phyloP scores from a whole-genome alignment of 2,329 filamentous ascomycete species.

The Xylariaceae sp. region DNA sequence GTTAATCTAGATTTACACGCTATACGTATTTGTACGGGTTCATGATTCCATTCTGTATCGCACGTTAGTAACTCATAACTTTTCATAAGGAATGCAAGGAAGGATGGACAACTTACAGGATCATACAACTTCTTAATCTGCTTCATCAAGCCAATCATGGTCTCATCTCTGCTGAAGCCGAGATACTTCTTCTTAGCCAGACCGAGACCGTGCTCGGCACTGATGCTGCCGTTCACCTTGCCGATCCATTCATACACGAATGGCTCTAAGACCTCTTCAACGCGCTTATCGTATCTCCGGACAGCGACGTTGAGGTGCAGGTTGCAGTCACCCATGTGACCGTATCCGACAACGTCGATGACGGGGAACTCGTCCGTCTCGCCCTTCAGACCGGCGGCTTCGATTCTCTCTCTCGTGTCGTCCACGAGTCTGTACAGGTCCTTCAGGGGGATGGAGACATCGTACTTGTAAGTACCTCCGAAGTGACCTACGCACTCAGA shows the following conservation, averaged over 20 bases:
- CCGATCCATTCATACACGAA: constrained; percentile 98
- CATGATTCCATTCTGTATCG: constrained; percentile 90
- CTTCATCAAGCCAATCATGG: constrained; percentile 86
- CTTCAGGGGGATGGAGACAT: constrained; percentile 84
- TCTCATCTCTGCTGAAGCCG: constrained; percentile 83
- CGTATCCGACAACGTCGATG: constrained; percentile 88
- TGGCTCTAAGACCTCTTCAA: constrained; percentile 84
- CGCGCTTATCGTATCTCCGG: constrained; percentile 74
- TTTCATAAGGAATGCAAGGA: too few relatives aligned
- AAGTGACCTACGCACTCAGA: constrained; percentile 83
- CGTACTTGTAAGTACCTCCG: constrained; percentile 97
- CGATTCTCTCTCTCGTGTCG: constrained; percentile 69
- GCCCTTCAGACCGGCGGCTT: constrained; percentile 69
- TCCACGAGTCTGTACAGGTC: constrained; percentile 88
- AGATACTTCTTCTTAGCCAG: constrained; percentile 95
- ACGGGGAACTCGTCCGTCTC: constrained; percentile 72
- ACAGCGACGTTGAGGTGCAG: constrained; percentile 88
- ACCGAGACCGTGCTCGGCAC: constrained; percentile 90
- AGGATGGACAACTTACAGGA: constrained; percentile 58
- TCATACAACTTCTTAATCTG: constrained; percentile 93
- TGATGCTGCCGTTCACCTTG: constrained; percentile 84
- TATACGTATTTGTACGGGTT: constrained; percentile 97
- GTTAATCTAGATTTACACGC: neutral
- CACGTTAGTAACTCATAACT: constrained; percentile 14
- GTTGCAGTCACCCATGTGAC: constrained; percentile 97